Conservation (phyloP, 73 alveolate species). For the Paramecium bursaria region DNA sequence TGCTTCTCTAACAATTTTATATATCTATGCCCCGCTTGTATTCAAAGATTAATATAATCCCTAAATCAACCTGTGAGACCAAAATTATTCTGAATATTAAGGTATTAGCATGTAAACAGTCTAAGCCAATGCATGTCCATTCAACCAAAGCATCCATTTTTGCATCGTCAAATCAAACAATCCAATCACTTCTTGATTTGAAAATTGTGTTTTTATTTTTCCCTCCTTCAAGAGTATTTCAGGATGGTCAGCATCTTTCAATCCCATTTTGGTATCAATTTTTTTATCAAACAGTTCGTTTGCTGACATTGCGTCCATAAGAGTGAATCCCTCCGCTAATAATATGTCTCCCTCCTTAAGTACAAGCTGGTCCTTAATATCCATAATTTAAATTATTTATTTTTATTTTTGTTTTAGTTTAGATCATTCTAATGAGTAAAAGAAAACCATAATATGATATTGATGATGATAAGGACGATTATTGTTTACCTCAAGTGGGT, state of each 20-base stretch:
- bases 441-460: not conserved
- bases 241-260: conserved; percentile 48
- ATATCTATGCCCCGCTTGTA: conserved; percentile 8
- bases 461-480: not conserved
- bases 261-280: conserved; percentile 46
- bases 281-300: conserved; percentile 45
- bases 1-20: conserved; percentile 16
- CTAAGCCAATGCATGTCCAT: conserved; percentile 54
- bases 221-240: not conserved
- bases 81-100: conserved; percentile 18
- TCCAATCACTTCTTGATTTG: conserved; percentile 25
- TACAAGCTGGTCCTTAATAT: conserved; percentile 17
- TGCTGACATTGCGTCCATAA: conserved; percentile 55
- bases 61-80: not conserved
- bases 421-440: no score
- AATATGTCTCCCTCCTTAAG: conserved; percentile 36
- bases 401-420: no score
- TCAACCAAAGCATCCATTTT: conserved; percentile 11
- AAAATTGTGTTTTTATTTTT: not conserved
- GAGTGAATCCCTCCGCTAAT: conserved; percentile 35
- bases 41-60: conserved; percentile 33
- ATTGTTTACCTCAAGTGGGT: not conserved
- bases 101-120: conserved; percentile 26
- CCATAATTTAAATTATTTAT: conserved; percentile 58
- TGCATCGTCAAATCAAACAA: conserved; percentile 9